Conservation (phyloP, 164 flowering plant species). For the Tetrastigma voinierianum region DNA sequence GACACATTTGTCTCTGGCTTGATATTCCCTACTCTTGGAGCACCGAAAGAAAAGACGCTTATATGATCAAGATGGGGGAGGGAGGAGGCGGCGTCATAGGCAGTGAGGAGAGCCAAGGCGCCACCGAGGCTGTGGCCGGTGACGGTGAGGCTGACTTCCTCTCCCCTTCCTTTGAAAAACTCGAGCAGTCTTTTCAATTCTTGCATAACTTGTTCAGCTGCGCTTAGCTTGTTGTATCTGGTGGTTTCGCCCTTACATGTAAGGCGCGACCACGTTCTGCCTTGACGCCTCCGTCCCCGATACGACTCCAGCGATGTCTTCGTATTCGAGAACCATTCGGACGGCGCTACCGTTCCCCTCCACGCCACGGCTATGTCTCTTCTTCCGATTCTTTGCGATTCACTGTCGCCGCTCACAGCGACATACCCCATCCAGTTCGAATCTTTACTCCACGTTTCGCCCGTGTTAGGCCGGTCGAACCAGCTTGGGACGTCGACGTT, state of each 20-base stretch:
- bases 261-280: constrained; percentile 65
- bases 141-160: constrained; percentile 60
- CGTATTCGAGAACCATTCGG: constrained; percentile 59
- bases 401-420: constrained; percentile 54
- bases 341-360: constrained; percentile 63
- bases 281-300: constrained; percentile 32
- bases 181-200: constrained; percentile 41
- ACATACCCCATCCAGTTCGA: constrained; percentile 85
- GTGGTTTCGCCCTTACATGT: constrained; percentile 39
- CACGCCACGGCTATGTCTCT: constrained; percentile 67
- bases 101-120: constrained; percentile 56
- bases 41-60: constrained; percentile 60
- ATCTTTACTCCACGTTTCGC: constrained; percentile 40
- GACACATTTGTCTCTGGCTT: constrained; percentile 36
- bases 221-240: constrained; percentile 55
- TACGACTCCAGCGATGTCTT: constrained; percentile 27
- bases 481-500: constrained; percentile 37
- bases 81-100: constrained; percentile 43
- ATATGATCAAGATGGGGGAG: constrained; percentile 32
- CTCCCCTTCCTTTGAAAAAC: constrained; percentile 31
- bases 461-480: constrained; percentile 28
- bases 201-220: constrained; percentile 58
- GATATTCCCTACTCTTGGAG: constrained; percentile 62
- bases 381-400: constrained; percentile 49
- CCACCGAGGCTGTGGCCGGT: constrained; percentile 81